Percentiles rank a stretch among this genome's conserved stretches.
phyloP scores from a whole-genome alignment of 148 eudicot genomes.

The Gaultheria prostrata region DNA sequence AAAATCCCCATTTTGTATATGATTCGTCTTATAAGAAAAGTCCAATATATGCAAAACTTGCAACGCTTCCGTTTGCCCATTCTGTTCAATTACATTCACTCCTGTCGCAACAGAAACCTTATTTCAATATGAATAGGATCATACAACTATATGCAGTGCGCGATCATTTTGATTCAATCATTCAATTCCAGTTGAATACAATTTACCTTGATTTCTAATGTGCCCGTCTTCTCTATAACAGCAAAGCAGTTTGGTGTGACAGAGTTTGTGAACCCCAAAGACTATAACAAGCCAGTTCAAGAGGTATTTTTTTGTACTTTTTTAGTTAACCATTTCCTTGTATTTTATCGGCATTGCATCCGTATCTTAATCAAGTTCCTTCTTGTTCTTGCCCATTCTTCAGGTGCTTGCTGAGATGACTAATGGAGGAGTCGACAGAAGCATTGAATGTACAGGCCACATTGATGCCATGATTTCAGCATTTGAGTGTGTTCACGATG shows the following conservation, averaged over 20 bases:
- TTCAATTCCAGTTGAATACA: background rate
- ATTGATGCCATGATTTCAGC: conserved; percentile 78
- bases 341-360: background rate
- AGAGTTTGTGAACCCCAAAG: conserved; percentile 75
- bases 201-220: background rate
- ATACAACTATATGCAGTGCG: background rate
- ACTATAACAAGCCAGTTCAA: conserved; percentile 56
- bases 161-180: background rate
- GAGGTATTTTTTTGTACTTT: conserved; percentile 28
- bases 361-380: background rate
- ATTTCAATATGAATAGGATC: background rate
- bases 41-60: background rate
- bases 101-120: background rate
- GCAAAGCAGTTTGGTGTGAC: conserved; percentile 75
- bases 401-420: conserved; percentile 70
- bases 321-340: background rate
- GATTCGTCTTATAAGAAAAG: background rate
- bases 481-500: conserved; percentile 88
- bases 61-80: background rate
- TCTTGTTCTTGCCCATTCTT: background rate
- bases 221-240: conserved; percentile 17
- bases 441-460: conserved; percentile 67
- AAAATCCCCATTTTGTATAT: background rate
- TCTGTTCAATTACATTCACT: background rate
- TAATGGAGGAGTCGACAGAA: conserved; percentile 68